Evolutionary conservation across 345 rosid genomes (phyloP), one percentile per base, ranked within the genome.

Genomic region (Barbarea vulgaris): DNA sequence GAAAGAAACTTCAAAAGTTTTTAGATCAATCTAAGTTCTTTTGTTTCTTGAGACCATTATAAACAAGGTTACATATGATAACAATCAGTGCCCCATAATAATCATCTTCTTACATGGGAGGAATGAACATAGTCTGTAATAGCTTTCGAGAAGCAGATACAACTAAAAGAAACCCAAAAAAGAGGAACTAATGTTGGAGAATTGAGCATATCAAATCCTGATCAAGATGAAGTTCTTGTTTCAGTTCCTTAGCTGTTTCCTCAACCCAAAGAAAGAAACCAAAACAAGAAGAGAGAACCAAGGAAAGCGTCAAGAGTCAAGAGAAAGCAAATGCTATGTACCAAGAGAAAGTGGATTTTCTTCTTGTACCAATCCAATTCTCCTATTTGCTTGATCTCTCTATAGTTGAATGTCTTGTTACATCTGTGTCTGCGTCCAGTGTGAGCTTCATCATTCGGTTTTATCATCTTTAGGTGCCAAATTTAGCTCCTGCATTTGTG

Each of bases 401-500:
- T 71, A 28, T 21, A 64, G 53, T 64, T 61, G 33, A 58, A 25
- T 42, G 51, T 61, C 69, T 19, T 53, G 47, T 70, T 58, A 64
- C 52, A 44, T 9, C 28, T 58, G 39, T 73, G 53, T 57, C 62
- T 44, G 37, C 22, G 7, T 56, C 61, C 34, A 1, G 15, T 42
- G 50, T 56, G 63, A 30, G 27, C 18, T 9, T 22, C 27, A 77
- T 56, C 77, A 77, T 17, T 82, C 56, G 21, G 24, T 76, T 51
- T 67, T 81, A 82, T 85, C 83, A 33, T 82, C 51, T 2, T 46
- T 53, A 13, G 89, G 95, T 75, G 61, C 71, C 79, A 90, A 82
- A 73, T 86, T 78, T 79, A 94, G 53, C 71, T 91, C 97, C 80
- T 52, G 84, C 96, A 90, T 86, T 83, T 93, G 98, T 62, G 77